Base-by-base conservation (phyloP, 768 basidiomycete genomes). In the Lactifluus piperatus region DNA sequence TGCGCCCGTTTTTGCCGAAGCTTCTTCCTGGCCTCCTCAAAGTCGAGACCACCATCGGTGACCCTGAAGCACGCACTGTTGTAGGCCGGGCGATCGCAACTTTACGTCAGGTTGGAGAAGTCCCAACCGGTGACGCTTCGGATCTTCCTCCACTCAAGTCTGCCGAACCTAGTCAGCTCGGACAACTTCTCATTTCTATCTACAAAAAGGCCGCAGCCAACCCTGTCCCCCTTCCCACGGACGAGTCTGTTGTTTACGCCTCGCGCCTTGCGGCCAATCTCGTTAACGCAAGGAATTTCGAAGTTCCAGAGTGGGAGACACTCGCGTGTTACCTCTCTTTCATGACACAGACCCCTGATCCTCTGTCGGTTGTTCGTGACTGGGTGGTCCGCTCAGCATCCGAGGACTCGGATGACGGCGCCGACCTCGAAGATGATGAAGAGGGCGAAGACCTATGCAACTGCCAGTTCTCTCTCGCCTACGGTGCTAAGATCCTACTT, bases 391-490 rank as follows among this genome's bases (percentile, higher is more conserved):
- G 86, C 70, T 94, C 89, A 30, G 93, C 94, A 34, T 80, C 84
- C 58, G 86, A 90, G 62, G 86, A 81, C 56, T 78, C 76, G 37
- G 88, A 84, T 3, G 87, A 87, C 1, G 81, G 73, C 0, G 83
- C 81, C 18, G 85, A 78, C 51, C 73, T 71, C 46, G 93, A 93
- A 16, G 94, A 97, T 66, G 94, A 95, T 71, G 94, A 97, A 74
- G 93, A 94, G 75, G 94, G 94, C 67, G 97, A 99, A 77, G 94
- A 97, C 70, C 82, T 99, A 67, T 95, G 94, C 81, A 94, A 97
- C 81, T 95, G 93, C 80, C 92, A 95, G 72, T 97, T 97, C 84
- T 97, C 94, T 55, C 83, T 97, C 54, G 94, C 94, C 53, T 97
- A 97, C 72, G 94, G 94, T 86, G 94, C 94, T 70, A 97, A 97